phyloP scores from a whole-genome alignment of 805 yeast species.

The Clavispora asparagi region DNA sequence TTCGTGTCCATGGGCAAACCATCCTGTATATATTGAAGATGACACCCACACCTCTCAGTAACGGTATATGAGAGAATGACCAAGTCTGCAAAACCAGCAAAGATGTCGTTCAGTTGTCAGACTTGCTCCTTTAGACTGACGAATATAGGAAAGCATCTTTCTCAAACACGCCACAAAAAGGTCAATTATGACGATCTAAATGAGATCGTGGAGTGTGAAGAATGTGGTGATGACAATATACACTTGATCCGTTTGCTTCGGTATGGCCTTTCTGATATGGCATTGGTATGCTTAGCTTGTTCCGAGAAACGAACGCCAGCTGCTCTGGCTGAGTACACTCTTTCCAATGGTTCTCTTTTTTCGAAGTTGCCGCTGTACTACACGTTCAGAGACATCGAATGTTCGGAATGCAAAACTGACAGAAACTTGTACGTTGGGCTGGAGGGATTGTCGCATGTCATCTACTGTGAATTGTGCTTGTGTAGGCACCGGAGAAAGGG shows the following conservation, averaged over 20 bases:
- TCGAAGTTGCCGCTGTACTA: slow-evolving; percentile 42
- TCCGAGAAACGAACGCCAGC: slow-evolving; percentile 35
- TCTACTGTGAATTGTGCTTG: slow-evolving; percentile 43
- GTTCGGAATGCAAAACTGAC: slow-evolving; percentile 42
- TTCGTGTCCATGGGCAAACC: no score
- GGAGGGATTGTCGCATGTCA: slow-evolving; percentile 5
- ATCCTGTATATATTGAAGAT: no score
- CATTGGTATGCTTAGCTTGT: slow-evolving; percentile 45
- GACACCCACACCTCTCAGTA: not conserved
- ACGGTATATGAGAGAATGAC: not conserved
- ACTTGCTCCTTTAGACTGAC: slow-evolving; percentile 37
- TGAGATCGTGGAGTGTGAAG: slow-evolving; percentile 50
- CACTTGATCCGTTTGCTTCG: slow-evolving; percentile 48
- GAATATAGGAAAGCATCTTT: slow-evolving; percentile 49
- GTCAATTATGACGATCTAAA: slow-evolving; percentile 24
- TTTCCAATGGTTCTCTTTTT: slow-evolving; percentile 53
- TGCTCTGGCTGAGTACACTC: slow-evolving; percentile 46
- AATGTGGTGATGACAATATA: slow-evolving; percentile 49
- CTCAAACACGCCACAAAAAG: slow-evolving; percentile 47
- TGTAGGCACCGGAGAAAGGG: slow-evolving; percentile 10
- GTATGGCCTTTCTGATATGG: slow-evolving; percentile 52
- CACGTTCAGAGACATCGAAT: slow-evolving; percentile 47
- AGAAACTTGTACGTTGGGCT: slow-evolving; percentile 33
- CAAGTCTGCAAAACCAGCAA: not conserved
- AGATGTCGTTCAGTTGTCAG: slow-evolving; percentile 21